Evolutionary conservation across 371 early-diverging fungal genomes (phyloP), one percentile per base, ranked within the genome.

Genomic region (Pancytospora epiphaga): DNA sequence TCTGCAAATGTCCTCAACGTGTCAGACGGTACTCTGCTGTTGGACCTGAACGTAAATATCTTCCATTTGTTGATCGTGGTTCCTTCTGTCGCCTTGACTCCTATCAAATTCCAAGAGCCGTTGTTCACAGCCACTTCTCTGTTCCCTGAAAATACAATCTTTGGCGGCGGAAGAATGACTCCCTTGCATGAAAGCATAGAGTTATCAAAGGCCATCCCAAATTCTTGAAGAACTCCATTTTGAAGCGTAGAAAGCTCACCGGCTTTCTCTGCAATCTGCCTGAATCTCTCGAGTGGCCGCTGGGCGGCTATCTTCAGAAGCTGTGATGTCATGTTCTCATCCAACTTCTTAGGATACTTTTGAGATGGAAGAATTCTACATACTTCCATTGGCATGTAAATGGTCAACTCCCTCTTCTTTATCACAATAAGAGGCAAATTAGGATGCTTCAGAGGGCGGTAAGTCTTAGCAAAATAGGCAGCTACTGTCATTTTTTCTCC

Each of bases 381-480:
- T 25, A 78, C 75, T 61, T 78, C 78, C 19, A 78, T 66, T 4
- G 78, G 78, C 19, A 75, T 51, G 60, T 32, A 75, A n/a, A 68
- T 33, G 18, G 63, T 34, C 38, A 47, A 36, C 9, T 30, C 65
- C 50, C 50, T 62, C 32, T 69, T 69, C 43, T 66, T 75, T 2
- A 74, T 58, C 19, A 67, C 62, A 51, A 72, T 64, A 19, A 39
- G 36, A 0, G 77, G 77, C 15, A 77, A 58, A 37, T 67, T 29
- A 3, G 77, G 77, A 51, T 74, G 61, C 27, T 54, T 54, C 0
- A 77, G 39, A 4, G 58, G 34, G 1, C 19, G 3, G 62, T 78
- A 75, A n/a, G 27, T 25, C 27, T 75, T 62, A 1, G 61, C 52
- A 69, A 78, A 78, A 47, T 78, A 78, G 19, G 73, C 78, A 3